Percentiles rank a stretch among this genome's conserved stretches.
These are phyloP conservation scores for Cryptosporidium parvum DNA, from an alignment of 169 alveolate species.

Conservation along the genomic window DNA sequence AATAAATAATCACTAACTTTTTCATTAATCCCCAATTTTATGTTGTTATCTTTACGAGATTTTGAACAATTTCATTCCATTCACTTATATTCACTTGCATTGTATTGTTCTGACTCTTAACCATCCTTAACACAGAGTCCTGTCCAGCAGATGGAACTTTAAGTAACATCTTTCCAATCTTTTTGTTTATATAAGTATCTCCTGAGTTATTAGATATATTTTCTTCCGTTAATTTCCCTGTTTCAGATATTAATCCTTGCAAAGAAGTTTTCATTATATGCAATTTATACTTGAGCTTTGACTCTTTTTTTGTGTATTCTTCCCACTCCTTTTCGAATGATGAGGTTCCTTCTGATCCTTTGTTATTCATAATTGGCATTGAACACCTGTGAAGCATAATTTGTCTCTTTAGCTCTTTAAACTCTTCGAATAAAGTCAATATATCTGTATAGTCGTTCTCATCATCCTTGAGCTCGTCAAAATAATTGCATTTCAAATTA, in stretches of 20 bases:
- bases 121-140: not conserved
- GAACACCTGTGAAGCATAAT: slow-evolving; percentile 61
- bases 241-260: slow-evolving; percentile 5
- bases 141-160: slow-evolving; percentile 14
- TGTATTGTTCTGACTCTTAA: not conserved
- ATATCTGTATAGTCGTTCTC: not conserved
- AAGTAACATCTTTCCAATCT: slow-evolving; percentile 20
- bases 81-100: slow-evolving; percentile 19
- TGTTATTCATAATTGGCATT: slow-evolving; percentile 27
- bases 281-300: slow-evolving; percentile 9
- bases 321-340: slow-evolving; percentile 53
- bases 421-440: slow-evolving; percentile 19
- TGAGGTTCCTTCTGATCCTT: not conserved
- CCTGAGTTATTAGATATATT: not conserved
- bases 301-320: slow-evolving; percentile 20
- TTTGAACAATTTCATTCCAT: slow-evolving; percentile 48
- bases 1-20: not conserved
- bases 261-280: slow-evolving; percentile 26
- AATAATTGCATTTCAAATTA: not conserved
- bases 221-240: not conserved
- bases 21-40: not conserved
- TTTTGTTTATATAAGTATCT: not conserved
- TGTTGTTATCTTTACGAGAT: not conserved
- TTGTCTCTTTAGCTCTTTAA: slow-evolving; percentile 29
- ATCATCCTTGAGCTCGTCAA: not conserved